Evolutionary conservation across 331 rosid species (phyloP).

Genomic region (Arachis monticola): DNA sequence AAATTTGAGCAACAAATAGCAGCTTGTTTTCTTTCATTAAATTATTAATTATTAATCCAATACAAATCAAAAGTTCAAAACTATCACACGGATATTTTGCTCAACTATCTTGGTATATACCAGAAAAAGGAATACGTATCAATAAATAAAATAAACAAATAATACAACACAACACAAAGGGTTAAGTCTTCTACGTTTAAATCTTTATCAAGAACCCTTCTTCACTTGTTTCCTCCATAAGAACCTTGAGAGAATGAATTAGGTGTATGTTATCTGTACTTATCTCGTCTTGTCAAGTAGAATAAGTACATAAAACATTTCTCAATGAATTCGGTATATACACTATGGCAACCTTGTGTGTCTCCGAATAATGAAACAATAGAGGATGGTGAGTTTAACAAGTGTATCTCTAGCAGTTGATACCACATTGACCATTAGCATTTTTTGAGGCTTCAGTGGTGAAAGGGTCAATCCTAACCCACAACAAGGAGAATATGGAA

Average conservation of each 20-base stretch:
- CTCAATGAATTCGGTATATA: conserved; percentile 48
- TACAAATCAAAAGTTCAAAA: conserved; percentile 16
- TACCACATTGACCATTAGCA: conserved; percentile 80
- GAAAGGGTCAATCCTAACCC: conserved; percentile 99
- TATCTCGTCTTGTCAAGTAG: too few species aligned
- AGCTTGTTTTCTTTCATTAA: conserved; percentile 19
- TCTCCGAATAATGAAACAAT: conserved; percentile 3
- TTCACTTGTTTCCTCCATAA: conserved; percentile 18
- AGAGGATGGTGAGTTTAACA: not conserved
- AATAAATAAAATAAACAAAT: conserved; percentile 10
- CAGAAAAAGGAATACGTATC: not conserved
- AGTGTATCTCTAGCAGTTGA: conserved; percentile 62
- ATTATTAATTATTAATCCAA: conserved; percentile 7
- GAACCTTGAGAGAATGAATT: conserved; percentile 29
- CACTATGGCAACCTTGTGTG: conserved; percentile 21
- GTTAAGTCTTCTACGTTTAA: not conserved
- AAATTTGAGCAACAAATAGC: not conserved
- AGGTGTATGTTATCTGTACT: too few species aligned
- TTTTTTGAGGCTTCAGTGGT: conserved; percentile 53
- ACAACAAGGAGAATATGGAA: conserved; percentile 90
- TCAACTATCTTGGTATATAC: not conserved
- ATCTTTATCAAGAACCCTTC: conserved; percentile 16
- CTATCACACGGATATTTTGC: conserved; percentile 10
- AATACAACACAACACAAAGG: conserved; percentile 4
- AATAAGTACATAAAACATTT: too few species aligned